Evolutionary conservation across 176 grass and related monocot species (phyloP).

Genomic region (Panicum miliaceum): DNA sequence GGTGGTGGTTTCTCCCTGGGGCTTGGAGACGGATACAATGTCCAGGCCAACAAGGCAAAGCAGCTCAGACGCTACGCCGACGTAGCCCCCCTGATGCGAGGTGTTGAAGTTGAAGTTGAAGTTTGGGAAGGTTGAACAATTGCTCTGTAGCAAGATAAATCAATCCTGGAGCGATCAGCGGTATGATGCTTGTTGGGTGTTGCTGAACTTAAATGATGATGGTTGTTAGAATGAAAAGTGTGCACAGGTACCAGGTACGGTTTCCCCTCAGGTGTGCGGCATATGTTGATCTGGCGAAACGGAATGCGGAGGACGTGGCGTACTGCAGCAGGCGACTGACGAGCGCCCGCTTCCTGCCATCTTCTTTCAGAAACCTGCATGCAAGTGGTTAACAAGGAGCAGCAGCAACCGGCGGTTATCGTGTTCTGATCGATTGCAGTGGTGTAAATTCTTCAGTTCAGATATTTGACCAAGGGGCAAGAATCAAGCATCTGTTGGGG

Average conservation of each 20-base stretch:
- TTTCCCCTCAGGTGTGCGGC: conserved; percentile 68
- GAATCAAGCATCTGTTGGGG: too few species aligned
- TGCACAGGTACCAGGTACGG: conserved; percentile 76
- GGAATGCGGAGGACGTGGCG: conserved; percentile 59
- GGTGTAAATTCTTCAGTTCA: too few species aligned
- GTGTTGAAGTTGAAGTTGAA: conserved; percentile 85
- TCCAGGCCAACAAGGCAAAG: conserved; percentile 77
- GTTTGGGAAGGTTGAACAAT: conserved; percentile 36
- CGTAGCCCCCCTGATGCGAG: conserved; percentile 85
- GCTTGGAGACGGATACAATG: conserved; percentile 64
- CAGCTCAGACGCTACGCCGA: conserved; percentile 76
- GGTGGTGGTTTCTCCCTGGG: conserved; percentile 36
- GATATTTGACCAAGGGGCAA: too few species aligned
- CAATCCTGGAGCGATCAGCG: neutral
- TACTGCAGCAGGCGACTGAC: conserved; percentile 79
- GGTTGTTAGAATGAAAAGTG: too few species aligned
- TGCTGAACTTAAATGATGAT: too few species aligned
- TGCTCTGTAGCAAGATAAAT: conserved; percentile 40
- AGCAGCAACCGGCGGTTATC: too few species aligned
- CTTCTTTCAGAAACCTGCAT: conserved; percentile 65
- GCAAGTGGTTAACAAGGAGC: too few species aligned
- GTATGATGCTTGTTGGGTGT: too few species aligned
- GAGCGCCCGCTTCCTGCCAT: conserved; percentile 80
- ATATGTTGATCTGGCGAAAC: conserved; percentile 52
- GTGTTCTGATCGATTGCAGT: too few species aligned